A percentile compares a stretch with the other conserved stretches of the same genome.
These are phyloP conservation scores for Xanthoceras sorbifolium DNA, from an alignment of 345 rosid species.

Conservation along the genomic window DNA sequence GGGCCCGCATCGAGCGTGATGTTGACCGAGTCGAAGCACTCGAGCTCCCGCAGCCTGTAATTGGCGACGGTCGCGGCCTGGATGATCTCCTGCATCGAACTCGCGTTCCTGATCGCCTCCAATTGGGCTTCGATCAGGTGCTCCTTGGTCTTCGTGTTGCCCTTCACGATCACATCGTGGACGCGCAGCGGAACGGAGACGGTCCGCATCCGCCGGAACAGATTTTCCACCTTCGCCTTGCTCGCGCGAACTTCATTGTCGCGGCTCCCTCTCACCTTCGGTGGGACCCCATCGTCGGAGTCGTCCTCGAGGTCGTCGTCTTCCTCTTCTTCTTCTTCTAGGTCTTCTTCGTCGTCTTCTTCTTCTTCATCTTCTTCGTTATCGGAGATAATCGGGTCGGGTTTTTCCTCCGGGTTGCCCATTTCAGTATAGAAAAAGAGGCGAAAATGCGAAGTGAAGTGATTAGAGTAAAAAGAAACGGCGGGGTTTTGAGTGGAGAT, in stretches of 20 bases:
- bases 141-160: slow-evolving; percentile 83
- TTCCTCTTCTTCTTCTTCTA: slow-evolving; percentile 21
- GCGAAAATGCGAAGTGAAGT: not conserved
- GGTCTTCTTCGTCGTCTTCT: slow-evolving; percentile 26
- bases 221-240: slow-evolving; percentile 44
- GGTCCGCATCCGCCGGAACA: slow-evolving; percentile 48
- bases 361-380: slow-evolving; percentile 1
- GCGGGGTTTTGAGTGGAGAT: not conserved
- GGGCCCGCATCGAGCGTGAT: slow-evolving; percentile 89
- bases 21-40: slow-evolving; percentile 75
- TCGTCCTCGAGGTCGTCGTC: slow-evolving; percentile 36
- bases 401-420: slow-evolving; percentile 38
- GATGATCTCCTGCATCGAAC: slow-evolving; percentile 74
- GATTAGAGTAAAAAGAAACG: not conserved
- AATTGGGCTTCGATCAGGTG: slow-evolving; percentile 68
- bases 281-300: slow-evolving; percentile 28
- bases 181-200: slow-evolving; percentile 73
- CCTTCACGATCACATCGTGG: slow-evolving; percentile 76
- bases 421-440: slow-evolving; percentile 19
- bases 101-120: slow-evolving; percentile 54
- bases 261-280: slow-evolving; percentile 31
- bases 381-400: slow-evolving; percentile 28
- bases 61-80: slow-evolving; percentile 61
- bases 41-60: slow-evolving; percentile 65
- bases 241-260: slow-evolving; percentile 30